A percentile compares a stretch with the other conserved stretches of the same genome.
Conservation (phyloP, 495 filamentous ascomycete genomes). For the Neurospora sp. region DNA sequence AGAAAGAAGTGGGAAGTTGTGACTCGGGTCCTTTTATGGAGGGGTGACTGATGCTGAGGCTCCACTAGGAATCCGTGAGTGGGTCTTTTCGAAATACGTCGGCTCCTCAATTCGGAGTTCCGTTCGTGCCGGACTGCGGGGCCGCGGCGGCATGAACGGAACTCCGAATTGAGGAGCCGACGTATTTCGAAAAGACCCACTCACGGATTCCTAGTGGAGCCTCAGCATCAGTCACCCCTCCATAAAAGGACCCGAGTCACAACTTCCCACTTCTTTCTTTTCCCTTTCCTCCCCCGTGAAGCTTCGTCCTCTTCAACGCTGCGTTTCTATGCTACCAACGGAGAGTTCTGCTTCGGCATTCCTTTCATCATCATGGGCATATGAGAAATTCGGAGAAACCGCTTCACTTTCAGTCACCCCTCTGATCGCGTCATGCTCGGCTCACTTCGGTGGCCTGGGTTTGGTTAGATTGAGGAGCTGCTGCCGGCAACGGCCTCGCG, state of each 20-base stretch:
- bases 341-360: not conserved
- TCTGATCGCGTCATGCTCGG: not conserved
- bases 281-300: not conserved
- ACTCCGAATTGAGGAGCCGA: not conserved
- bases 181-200: not conserved
- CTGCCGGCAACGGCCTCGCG: slow-evolving; percentile 16
- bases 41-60: too few relatives aligned
- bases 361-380: not conserved
- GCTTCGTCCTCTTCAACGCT: not conserved
- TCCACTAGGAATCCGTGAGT: too few relatives aligned
- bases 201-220: not conserved
- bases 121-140: not conserved
- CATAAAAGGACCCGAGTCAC: not conserved
- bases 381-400: not conserved
- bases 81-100: too few relatives aligned
- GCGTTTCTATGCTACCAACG: not conserved
- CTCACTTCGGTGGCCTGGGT: not conserved
- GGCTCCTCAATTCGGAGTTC: too few relatives aligned
- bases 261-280: not conserved
- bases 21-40: too few relatives aligned
- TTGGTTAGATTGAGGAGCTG: not conserved
- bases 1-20: too few relatives aligned
- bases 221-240: not conserved
- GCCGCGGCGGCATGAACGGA: not conserved
- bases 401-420: not conserved